phyloP scores from a whole-genome alignment of 148 eudicot genomes.

The Fallopia convolvulus region DNA sequence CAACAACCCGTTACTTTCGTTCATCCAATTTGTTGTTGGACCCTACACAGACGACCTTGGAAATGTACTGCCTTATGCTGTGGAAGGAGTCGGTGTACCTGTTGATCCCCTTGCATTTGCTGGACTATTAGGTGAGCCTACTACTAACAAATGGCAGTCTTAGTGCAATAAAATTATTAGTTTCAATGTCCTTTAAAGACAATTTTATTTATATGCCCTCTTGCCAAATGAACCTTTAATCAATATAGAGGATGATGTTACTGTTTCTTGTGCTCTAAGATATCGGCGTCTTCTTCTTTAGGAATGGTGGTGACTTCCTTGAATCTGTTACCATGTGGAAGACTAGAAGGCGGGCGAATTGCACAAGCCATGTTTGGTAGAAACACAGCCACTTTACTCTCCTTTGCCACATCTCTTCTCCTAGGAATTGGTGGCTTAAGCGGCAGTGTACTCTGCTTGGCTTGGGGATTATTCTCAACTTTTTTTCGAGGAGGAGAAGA shows the following conservation, averaged over 20 bases:
- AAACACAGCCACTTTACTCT: conserved; percentile 56
- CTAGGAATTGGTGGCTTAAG: conserved; percentile 84
- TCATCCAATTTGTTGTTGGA: conserved; percentile 74
- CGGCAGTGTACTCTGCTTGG: conserved; percentile 80
- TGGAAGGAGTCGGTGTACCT: conserved; percentile 94
- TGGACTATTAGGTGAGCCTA: conserved; percentile 53
- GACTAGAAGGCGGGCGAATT: conserved; percentile 89
- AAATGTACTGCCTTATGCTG: conserved; percentile 84
- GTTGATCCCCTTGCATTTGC: conserved; percentile 97
- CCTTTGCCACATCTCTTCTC: conserved; percentile 59
- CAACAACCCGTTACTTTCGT: conserved; percentile 89
- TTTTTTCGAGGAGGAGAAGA: conserved; percentile 94
- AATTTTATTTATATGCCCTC: too few relatives aligned
- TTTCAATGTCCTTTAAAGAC: too few relatives aligned
- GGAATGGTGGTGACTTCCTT: conserved; percentile 95
- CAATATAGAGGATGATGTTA: neutral
- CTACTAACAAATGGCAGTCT: neutral
- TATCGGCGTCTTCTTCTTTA: conserved; percentile 12
- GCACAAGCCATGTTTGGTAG: conserved; percentile 94
- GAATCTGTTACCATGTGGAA: conserved; percentile 81
- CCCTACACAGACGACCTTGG: conserved; percentile 92
- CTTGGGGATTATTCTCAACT: conserved; percentile 87
- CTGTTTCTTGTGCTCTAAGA: neutral
- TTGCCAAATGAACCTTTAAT: too few relatives aligned
- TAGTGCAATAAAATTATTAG: too few relatives aligned